Evolutionary conservation across 192 early-diverging fungal species (phyloP).

Genomic region (Funneliformis mosseae): DNA sequence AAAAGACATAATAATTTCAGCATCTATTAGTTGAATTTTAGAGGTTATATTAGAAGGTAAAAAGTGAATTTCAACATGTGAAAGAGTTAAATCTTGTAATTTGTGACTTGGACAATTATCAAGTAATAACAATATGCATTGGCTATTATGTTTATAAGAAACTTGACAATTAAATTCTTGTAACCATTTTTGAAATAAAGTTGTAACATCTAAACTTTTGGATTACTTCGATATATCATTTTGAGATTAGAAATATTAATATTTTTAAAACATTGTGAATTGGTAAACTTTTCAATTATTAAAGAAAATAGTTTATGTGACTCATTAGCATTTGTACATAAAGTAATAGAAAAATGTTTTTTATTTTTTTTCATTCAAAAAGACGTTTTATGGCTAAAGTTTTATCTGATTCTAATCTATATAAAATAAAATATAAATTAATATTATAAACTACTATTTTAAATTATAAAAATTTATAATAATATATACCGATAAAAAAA

Average conservation of each 20-base stretch:
- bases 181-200: constrained; percentile 27
- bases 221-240: constrained; percentile 21
- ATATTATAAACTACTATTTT: background rate
- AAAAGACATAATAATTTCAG: too few species aligned
- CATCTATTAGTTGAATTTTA: too few species aligned
- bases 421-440: background rate
- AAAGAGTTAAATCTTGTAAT: background rate
- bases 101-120: constrained; percentile 30
- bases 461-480: background rate
- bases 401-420: too few species aligned
- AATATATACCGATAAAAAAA: constrained; percentile 19
- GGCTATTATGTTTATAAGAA: background rate
- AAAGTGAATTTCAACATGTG: constrained; percentile 11
- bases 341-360: too few species aligned
- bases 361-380: too few species aligned
- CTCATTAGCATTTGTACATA: too few species aligned
- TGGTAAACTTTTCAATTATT: constrained; percentile 32
- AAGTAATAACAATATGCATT: constrained; percentile 1
- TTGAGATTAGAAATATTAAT: too few species aligned
- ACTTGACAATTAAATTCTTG: constrained; percentile 18
- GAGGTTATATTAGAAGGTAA: too few species aligned
- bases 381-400: too few species aligned
- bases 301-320: constrained; percentile 10
- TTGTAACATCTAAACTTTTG: constrained; percentile 30
- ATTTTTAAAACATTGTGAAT: too few species aligned